phyloP scores from a whole-genome alignment of 1,284 basidiomycete species.

The Termitomyces sp. region DNA sequence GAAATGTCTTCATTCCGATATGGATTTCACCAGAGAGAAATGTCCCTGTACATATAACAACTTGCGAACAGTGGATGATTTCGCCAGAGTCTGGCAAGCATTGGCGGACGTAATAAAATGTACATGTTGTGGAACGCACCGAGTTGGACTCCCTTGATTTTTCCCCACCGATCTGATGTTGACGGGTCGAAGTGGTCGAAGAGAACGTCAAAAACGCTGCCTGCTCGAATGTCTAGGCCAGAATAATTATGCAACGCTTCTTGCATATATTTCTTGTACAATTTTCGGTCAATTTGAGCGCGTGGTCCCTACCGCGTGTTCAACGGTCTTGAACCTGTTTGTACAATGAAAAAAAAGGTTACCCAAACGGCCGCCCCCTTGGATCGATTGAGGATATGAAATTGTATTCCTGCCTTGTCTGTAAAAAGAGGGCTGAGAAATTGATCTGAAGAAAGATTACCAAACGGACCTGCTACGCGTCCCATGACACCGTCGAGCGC shows the following conservation, averaged over 20 bases:
- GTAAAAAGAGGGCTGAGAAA: conserved; percentile 2
- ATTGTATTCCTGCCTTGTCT: conserved; percentile 88
- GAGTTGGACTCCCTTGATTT: conserved; percentile 63
- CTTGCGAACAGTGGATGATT: conserved; percentile 68
- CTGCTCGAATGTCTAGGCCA: conserved; percentile 66
- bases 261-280: conserved; percentile 84
- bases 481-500: conserved; percentile 83
- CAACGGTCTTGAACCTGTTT: neutral
- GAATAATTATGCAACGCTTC: conserved; percentile 56
- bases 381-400: conserved; percentile 79
- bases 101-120: neutral
- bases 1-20: conserved; percentile 74
- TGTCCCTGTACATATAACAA: conserved; percentile 87
- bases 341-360: conserved; percentile 19
- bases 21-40: conserved; percentile 89
- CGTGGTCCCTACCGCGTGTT: conserved; percentile 62
- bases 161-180: conserved; percentile 39
- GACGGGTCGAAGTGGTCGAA: conserved; percentile 43
- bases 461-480: conserved; percentile 55
- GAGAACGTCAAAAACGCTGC: conserved; percentile 76
- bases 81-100: conserved; percentile 62
- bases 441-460: neutral
- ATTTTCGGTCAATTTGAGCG: conserved; percentile 80
- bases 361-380: conserved; percentile 90
- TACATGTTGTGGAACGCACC: conserved; percentile 36